A percentile compares a stretch with the other conserved stretches of the same genome.
Conservation (phyloP, 495 filamentous ascomycete species). For the Aspergillus sparsus region DNA sequence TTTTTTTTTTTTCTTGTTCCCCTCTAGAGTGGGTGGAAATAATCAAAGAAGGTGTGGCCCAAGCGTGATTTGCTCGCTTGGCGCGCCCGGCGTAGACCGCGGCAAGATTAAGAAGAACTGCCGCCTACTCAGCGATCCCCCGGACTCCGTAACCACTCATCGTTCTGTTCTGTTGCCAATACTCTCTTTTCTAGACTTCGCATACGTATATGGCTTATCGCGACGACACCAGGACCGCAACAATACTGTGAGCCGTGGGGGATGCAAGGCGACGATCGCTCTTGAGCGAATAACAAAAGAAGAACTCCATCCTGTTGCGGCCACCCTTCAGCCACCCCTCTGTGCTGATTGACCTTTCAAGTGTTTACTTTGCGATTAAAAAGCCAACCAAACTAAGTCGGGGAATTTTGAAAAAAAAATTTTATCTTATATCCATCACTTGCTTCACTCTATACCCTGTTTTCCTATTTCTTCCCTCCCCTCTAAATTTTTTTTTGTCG, state of each 20-base stretch:
- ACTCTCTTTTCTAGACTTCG: constrained; percentile 5
- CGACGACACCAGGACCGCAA: background rate
- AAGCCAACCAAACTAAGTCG: background rate
- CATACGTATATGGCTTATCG: constrained; percentile 12
- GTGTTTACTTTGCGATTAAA: background rate
- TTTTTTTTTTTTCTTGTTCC: constrained; percentile 11
- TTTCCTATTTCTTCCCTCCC: background rate
- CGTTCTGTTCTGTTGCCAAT: background rate
- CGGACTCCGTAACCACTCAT: constrained; percentile 25
- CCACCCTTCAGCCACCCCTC: constrained; percentile 29
- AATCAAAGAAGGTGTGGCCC: constrained; percentile 43
- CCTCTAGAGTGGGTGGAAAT: constrained; percentile 15
- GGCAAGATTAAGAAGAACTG: constrained; percentile 21
- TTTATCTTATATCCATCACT: background rate
- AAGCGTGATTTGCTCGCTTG: constrained; percentile 42
- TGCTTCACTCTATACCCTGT: background rate
- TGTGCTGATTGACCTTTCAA: constrained; percentile 13
- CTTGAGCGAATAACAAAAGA: constrained; percentile 12
- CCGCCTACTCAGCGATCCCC: constrained; percentile 25
- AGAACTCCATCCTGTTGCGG: constrained; percentile 25
- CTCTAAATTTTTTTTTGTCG: background rate
- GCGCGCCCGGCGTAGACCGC: constrained; percentile 30
- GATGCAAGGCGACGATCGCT: constrained; percentile 23
- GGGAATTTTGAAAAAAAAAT: background rate
- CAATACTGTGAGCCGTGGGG: constrained; percentile 11